Evolutionary conservation across 129 eudicot species (phyloP).

Genomic region (Daucus carota): DH1_v3.0 NC_030386.2:22086501-22087000

Average conservation of each 20-base stretch:
- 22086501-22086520: neutral
- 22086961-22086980: neutral
- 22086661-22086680: neutral
- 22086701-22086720: neutral
- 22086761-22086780: neutral
- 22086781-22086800: neutral
- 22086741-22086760: neutral
- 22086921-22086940: neutral
- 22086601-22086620: neutral
- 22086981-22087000: neutral
- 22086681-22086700: neutral
- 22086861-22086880: no score
- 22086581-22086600: neutral
- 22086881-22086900: neutral
- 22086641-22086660: neutral
- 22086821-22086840: no score
- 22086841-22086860: neutral
- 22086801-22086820: neutral
- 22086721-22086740: neutral
- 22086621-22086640: neutral
- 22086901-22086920: neutral
- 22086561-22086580: neutral
- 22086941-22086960: neutral
- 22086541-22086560: neutral
- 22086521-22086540: neutral